Conservation (phyloP, 2,329 filamentous ascomycete species). For the Basipetospora chlamydospora region DNA sequence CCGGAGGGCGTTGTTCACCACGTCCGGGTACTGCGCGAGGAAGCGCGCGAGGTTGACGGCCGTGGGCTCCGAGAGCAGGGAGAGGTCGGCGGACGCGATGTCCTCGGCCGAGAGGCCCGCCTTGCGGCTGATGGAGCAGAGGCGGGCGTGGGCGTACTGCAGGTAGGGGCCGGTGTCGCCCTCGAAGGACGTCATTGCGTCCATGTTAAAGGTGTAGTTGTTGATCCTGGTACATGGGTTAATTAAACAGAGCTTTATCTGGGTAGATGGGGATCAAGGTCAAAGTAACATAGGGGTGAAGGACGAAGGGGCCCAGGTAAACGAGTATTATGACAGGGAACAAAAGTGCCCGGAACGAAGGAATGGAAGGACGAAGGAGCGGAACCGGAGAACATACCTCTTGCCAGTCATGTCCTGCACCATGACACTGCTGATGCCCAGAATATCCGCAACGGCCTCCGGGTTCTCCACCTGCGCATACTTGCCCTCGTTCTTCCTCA, state of each 20-base stretch:
- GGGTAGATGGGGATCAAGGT: no score
- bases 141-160: constrained; percentile 66
- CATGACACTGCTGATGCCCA: constrained; percentile 93
- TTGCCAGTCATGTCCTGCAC: constrained; percentile 97
- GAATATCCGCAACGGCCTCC: constrained; percentile 64
- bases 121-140: constrained; percentile 48
- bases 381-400: constrained; percentile 19
- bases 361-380: constrained; percentile 3
- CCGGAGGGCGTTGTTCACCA: constrained; percentile 69
- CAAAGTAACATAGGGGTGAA: no score
- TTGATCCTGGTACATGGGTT: constrained; percentile 30
- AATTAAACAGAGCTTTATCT: no score
- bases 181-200: constrained; percentile 71
- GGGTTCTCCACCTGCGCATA: constrained; percentile 83
- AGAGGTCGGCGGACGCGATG: constrained; percentile 48
- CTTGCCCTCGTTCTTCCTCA: constrained; percentile 81
- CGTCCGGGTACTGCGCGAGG: constrained; percentile 74
- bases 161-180: constrained; percentile 76
- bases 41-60: constrained; percentile 60
- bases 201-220: constrained; percentile 63
- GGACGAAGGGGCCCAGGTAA: no score
- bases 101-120: constrained; percentile 39
- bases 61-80: constrained; percentile 55
- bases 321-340: no score
- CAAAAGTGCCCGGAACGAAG: neutral